Evolutionary conservation across 1,284 basidiomycete genomes (phyloP).

Genomic region (Leucoagaricus sp.): DNA sequence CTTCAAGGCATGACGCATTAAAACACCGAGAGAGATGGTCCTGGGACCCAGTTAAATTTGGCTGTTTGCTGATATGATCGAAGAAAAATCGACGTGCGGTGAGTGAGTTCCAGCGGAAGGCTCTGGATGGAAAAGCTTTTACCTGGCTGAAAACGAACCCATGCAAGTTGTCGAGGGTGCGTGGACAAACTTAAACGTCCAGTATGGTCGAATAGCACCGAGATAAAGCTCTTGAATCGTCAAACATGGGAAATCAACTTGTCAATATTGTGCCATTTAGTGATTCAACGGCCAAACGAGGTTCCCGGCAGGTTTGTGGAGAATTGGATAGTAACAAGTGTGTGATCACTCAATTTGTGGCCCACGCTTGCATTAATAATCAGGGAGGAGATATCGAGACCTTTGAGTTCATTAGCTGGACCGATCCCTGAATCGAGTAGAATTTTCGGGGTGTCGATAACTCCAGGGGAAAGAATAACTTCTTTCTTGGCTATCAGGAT

Average conservation of each 20-base stretch:
- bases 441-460: constrained; percentile 24
- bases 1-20: too few species aligned
- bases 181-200: too few species aligned
- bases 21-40: too few species aligned
- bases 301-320: not conserved
- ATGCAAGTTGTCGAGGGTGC: too few species aligned
- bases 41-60: too few species aligned
- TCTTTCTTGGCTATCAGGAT: constrained; percentile 21
- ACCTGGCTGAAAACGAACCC: too few species aligned
- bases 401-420: constrained; percentile 13
- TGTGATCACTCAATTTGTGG: constrained; percentile 18
- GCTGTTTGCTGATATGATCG: too few species aligned
- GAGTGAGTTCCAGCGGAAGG: too few species aligned
- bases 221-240: too few species aligned
- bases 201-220: too few species aligned
- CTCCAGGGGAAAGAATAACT: constrained; percentile 25
- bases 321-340: not conserved
- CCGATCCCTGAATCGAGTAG: constrained; percentile 26
- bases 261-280: not conserved
- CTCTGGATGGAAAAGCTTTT: too few species aligned
- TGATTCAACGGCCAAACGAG: not conserved
- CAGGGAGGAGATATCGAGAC: constrained; percentile 17
- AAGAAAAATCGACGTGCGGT: too few species aligned
- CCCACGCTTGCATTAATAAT: constrained; percentile 20
- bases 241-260: not conserved